Base-by-base conservation (phyloP, 75 land plant genomes). In the Adiantum capillusveneris region DNA sequence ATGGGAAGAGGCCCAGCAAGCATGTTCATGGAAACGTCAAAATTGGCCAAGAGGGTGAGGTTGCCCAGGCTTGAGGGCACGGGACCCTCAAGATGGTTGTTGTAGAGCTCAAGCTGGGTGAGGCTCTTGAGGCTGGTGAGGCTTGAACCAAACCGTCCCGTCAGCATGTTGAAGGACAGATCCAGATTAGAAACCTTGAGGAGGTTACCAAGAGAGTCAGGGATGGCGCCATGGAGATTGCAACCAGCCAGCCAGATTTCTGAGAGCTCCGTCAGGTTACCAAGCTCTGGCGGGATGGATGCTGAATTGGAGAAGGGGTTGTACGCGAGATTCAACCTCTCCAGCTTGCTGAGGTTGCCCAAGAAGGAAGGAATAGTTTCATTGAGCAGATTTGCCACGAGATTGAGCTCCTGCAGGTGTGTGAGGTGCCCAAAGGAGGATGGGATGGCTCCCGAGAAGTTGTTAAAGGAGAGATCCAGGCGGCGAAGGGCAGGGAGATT, bases 191-290 rank as follows among this genome's bases (percentile, higher is more conserved):
- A 25, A 2, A 81, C 41, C 22, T 79, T 77, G 19, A 82, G 63
- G 44, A 85, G 72, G 18, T 65, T 30, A 7, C 89, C 79, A 1
- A 92, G 72, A 44, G 55, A 66, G 6, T 68, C 48, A 9, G 96
- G 96, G 19, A 90, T 64, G 19, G 60, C n/a, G 22, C 97, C 97
- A 9, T 37, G 59, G 20, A 88, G 24, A n/a, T 57, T 53, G 51
- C 88, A 88, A 61, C 71, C 71, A 65, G 79, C 72, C 31, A 92
- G 61, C 56, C 83, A 81, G 24, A 92, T 67, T 74, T 84, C 79
- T 18, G 60, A 60, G 52, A 92, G 83, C 54, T 67, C 75, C 21
- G 11, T 49, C 42, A 79, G 75, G 37, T 64, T 75, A n/a, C 91
- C 88, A 0, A 92, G 65, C 44, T 72, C 80, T 25, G 67, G 26